phyloP scores from a whole-genome alignment of 257 asterid species.

The Galeopsis tetrahit region DNA sequence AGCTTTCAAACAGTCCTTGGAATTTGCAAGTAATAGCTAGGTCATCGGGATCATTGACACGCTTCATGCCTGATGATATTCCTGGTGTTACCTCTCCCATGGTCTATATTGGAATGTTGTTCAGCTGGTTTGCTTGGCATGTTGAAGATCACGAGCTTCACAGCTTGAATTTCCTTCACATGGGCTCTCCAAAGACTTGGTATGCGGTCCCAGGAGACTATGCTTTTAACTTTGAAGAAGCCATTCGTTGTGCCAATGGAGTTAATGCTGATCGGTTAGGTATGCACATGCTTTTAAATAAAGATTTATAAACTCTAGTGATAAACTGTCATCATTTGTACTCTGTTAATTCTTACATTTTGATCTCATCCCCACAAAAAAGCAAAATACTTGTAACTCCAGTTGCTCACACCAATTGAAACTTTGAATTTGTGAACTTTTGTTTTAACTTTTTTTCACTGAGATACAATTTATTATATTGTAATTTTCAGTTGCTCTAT shows the following conservation, averaged over 20 bases:
- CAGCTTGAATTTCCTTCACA: constrained; percentile 92
- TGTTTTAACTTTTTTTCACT: constrained; percentile 37
- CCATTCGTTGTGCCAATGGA: constrained; percentile 77
- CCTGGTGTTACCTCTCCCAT: constrained; percentile 99
- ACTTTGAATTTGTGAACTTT: constrained; percentile 21
- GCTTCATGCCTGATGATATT: constrained; percentile 98
- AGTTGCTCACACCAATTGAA: neutral
- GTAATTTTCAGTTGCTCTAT: constrained; percentile 78
- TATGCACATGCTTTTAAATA: constrained; percentile 39
- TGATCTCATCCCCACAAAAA: neutral
- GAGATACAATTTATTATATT: constrained; percentile 39
- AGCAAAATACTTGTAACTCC: neutral
- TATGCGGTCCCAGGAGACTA: constrained; percentile 92
- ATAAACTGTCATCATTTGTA: constrained; percentile 1
- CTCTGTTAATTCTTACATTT: neutral
- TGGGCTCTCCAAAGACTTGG: constrained; percentile 98
- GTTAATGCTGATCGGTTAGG: constrained; percentile 74
- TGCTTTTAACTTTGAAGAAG: constrained; percentile 90
- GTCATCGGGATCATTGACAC: constrained; percentile 93
- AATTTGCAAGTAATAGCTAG: constrained; percentile 95
- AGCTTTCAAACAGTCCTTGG: constrained; percentile 96
- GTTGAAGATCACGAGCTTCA: constrained; percentile 99
- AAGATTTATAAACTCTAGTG: constrained; percentile 21
- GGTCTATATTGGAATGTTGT: constrained; percentile 96
- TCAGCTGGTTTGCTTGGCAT: constrained; percentile 99